Conservation (phyloP, 768 basidiomycete genomes). For the Cyclocybe cylindracea region DNA sequence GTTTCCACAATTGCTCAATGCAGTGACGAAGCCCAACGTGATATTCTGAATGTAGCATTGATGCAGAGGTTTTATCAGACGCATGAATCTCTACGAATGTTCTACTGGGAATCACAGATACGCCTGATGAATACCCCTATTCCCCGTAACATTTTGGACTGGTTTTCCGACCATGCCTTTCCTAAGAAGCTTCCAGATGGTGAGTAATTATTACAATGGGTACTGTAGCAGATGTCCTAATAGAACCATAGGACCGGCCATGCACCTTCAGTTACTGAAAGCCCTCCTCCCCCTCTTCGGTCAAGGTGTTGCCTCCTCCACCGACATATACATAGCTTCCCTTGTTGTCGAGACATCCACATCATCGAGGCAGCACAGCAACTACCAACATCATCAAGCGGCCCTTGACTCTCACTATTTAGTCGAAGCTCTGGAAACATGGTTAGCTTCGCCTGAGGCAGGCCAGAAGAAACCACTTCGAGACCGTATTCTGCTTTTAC, state of each 20-base stretch:
- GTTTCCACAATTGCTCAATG: no score
- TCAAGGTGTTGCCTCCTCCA: background rate
- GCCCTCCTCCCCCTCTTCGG: constrained; percentile 1
- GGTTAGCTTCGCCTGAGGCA: constrained; percentile 1
- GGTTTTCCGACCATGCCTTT: background rate
- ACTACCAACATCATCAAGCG: background rate
- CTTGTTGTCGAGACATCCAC: background rate
- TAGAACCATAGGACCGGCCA: background rate
- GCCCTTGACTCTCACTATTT: background rate
- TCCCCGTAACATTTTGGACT: background rate
- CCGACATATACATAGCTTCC: constrained; percentile 7
- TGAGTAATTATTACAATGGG: background rate
- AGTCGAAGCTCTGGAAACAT: constrained; percentile 1
- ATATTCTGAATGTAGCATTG: constrained; percentile 5
- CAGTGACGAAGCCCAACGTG: background rate
- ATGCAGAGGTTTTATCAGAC: constrained; percentile 2
- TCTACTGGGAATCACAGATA: constrained; percentile 11
- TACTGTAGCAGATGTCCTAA: background rate
- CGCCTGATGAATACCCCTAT: constrained; percentile 6
- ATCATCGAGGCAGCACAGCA: background rate
- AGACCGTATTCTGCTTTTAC: no score
- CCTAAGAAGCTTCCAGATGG: background rate
- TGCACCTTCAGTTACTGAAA: constrained; percentile 1
- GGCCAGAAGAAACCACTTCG: no score
- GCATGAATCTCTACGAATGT: background rate